Base-by-base conservation (phyloP, 2,329 filamentous ascomycete genomes). In the Cladophialophora carrionii region DNA sequence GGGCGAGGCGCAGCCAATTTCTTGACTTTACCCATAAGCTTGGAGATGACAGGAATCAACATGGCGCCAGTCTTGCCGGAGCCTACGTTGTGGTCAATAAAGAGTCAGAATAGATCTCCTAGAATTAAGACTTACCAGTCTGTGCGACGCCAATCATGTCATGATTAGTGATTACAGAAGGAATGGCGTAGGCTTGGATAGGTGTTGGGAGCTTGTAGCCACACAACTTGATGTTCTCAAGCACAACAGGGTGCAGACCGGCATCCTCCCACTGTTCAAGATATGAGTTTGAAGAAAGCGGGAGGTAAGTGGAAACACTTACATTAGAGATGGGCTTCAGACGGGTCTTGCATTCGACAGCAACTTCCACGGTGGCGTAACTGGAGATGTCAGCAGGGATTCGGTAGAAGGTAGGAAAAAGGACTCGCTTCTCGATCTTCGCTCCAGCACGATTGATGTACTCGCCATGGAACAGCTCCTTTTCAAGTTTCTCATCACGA, bases 31-130 rank as follows among this genome's bases (percentile, higher is more conserved):
- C 95, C 95, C 92, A 98, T 97, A 24, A 99, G 80, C 76, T 90
- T 90, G 66, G 92, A 96, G 58, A 98, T 74, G 65, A 96, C 90
- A 0, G 95, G 95, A 62, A 97, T 87, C 4, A 99, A 79, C 74
- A 95, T 99, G 0, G 95, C 93, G 0, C 90, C 94, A 0, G 95
- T 99, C 82, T 99, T 99, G 59, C 95, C 95, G 29, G 94, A 98
- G 22, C 95, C 94, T 97, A 43, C 20, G 34, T 41, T 24, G 52
- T n/a, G 24, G 58, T 64, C 31, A 61, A 46, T 54, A 14, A 34
- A 17, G 6, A 8, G 20, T 9, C 54, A 26, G 31, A 52, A 8
- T 17, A 51, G 29, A 54, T 6, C 14, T 22, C 26, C 22, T 54
- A n/a, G 52, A 7, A 41, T 29, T 3, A 8, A 6, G 20, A 20